Evolutionary conservation across 768 basidiomycete genomes (phyloP).

Genomic region (Tricholomella constricta): DNA sequence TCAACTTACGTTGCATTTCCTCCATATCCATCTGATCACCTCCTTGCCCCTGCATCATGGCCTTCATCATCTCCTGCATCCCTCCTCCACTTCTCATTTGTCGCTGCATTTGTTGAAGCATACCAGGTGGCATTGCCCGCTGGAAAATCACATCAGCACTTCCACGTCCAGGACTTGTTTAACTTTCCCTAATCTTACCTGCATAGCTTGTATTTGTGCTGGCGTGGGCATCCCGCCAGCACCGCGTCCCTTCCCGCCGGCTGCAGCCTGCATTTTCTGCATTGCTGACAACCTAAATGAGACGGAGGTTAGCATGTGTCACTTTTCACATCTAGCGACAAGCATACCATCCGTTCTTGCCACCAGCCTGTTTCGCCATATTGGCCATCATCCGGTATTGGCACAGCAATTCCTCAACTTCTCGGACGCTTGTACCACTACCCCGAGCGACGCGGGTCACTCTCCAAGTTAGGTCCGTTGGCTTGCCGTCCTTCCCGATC

Average conservation of each 20-base stretch:
- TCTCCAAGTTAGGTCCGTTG: slow-evolving; percentile 85
- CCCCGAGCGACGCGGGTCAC: slow-evolving; percentile 90
- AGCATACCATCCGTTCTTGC: slow-evolving; percentile 87
- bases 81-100: slow-evolving; percentile 81
- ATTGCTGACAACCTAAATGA: slow-evolving; percentile 73
- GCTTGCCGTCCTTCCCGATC: slow-evolving; percentile 78
- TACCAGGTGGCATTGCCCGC: slow-evolving; percentile 93
- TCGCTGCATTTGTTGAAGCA: slow-evolving; percentile 91
- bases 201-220: slow-evolving; percentile 93
- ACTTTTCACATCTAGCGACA: neutral
- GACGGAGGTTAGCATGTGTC: slow-evolving; percentile 7
- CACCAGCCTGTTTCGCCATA: slow-evolving; percentile 97
- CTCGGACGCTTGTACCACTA: slow-evolving; percentile 91
- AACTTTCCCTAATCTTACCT: slow-evolving; percentile 49
- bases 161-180: neutral
- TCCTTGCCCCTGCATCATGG: slow-evolving; percentile 95
- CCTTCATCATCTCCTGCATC: slow-evolving; percentile 98
- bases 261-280: slow-evolving; percentile 91
- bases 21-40: slow-evolving; percentile 92
- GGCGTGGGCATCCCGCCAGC: slow-evolving; percentile 89
- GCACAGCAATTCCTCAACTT: slow-evolving; percentile 96
- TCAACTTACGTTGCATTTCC: slow-evolving; percentile 82
- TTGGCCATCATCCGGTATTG: slow-evolving; percentile 99
- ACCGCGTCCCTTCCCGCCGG: slow-evolving; percentile 84
- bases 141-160: slow-evolving; percentile 27